Conservation (phyloP, 202 grass and related monocot genomes). For the Carex arenaria region DNA sequence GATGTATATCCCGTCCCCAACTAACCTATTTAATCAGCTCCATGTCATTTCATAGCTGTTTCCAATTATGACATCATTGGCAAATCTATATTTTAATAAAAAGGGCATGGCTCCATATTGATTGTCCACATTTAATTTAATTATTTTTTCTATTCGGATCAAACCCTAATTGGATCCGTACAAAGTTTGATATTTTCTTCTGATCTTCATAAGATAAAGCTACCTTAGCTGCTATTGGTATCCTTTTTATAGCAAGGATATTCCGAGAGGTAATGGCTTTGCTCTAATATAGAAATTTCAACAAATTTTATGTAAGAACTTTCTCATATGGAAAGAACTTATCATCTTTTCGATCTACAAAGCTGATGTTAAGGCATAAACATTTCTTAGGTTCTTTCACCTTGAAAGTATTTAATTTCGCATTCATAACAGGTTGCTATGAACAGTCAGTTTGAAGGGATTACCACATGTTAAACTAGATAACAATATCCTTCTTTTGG, state of each 20-base stretch:
- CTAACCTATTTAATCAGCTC: slow-evolving; percentile 10
- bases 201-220: not conserved
- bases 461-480: not conserved
- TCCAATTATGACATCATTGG: not conserved
- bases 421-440: not conserved
- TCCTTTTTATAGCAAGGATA: not conserved
- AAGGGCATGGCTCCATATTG: not conserved
- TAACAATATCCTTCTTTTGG: not conserved
- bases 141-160: not conserved
- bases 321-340: not conserved
- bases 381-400: not conserved
- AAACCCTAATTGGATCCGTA: not conserved
- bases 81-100: not conserved
- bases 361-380: not conserved
- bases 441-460: not conserved
- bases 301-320: not conserved
- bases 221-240: not conserved
- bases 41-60: slow-evolving; percentile 7
- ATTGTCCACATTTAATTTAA: not conserved
- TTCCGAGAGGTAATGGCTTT: not conserved
- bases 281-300: not conserved
- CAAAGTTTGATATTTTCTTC: not conserved
- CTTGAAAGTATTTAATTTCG: not conserved
- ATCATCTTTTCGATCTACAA: not conserved
- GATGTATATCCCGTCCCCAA: not conserved